Percentiles rank a stretch among this genome's conserved stretches.
phyloP scores from a whole-genome alignment of 2,329 filamentous ascomycete species.

The Penicillium polonicum region DNA sequence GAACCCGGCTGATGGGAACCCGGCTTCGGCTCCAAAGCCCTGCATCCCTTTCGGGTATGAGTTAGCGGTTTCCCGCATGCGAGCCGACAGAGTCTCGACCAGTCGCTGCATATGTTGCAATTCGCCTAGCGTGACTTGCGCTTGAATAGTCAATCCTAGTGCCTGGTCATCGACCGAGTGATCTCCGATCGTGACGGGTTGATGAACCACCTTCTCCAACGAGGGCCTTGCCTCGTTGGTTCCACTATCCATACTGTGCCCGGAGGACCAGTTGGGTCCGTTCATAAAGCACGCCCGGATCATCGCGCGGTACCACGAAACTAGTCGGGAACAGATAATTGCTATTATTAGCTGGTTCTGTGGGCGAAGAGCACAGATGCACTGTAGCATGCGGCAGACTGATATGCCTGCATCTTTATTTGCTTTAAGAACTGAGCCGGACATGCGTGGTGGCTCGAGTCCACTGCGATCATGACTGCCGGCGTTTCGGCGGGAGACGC shows the following conservation, averaged over 20 bases:
- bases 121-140: constrained; percentile 4
- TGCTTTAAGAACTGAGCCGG: constrained; percentile 6
- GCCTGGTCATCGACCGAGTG: constrained; percentile 7
- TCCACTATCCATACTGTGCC: too few species aligned
- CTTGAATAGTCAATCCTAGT: constrained; percentile 4
- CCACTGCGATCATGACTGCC: not conserved
- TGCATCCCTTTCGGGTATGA: not conserved
- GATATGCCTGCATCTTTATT: constrained; percentile 11
- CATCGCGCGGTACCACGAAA: constrained; percentile 10
- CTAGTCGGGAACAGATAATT: constrained; percentile 8
- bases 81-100: constrained; percentile 6
- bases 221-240: not conserved
- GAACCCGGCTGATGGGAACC: not conserved
- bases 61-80: constrained; percentile 2
- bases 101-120: constrained; percentile 9
- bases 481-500: not conserved
- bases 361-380: constrained; percentile 3
- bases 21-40: not conserved
- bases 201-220: constrained; percentile 3
- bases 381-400: constrained; percentile 13
- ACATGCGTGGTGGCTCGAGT: constrained; percentile 2
- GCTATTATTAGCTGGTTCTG: constrained; percentile 10
- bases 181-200: constrained; percentile 12
- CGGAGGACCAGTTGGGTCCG: not conserved
- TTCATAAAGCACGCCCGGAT: not conserved